phyloP scores from a whole-genome alignment of 768 basidiomycete genomes.

The Xerocomellus amylosporus region DNA sequence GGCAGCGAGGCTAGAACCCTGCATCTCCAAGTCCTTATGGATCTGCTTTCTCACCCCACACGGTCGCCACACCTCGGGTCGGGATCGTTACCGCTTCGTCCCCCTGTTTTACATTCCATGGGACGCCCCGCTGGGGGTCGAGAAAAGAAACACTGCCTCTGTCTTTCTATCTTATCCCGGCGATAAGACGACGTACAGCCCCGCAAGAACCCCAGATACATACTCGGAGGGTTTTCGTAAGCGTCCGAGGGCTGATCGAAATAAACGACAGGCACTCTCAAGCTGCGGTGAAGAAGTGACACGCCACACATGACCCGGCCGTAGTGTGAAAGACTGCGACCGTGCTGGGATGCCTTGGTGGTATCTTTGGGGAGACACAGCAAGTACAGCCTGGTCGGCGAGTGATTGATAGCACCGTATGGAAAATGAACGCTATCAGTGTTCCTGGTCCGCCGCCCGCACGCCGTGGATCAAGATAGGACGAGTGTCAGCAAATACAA shows the following conservation, averaged over 20 bases:
- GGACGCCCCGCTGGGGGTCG: not conserved
- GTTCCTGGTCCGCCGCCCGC: slow-evolving; percentile 4
- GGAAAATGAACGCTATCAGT: not conserved
- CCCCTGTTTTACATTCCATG: not conserved
- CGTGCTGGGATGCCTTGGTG: not conserved
- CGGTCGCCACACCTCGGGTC: too few relatives aligned
- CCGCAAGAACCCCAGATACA: not conserved
- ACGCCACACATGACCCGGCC: slow-evolving; percentile 17
- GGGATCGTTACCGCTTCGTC: too few relatives aligned
- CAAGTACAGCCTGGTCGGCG: slow-evolving; percentile 7
- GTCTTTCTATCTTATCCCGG: slow-evolving; percentile 3
- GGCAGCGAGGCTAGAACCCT: not conserved
- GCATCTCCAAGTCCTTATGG: not conserved
- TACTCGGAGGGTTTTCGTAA: not conserved
- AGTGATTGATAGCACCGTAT: slow-evolving; percentile 3
- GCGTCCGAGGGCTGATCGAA: not conserved
- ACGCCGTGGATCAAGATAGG: not conserved
- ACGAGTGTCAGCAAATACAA: not conserved
- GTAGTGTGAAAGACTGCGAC: not conserved
- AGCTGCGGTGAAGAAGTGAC: slow-evolving; percentile 5
- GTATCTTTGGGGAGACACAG: slow-evolving; percentile 7
- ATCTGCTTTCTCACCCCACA: slow-evolving; percentile 9
- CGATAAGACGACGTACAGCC: slow-evolving; percentile 1
- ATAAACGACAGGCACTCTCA: not conserved
- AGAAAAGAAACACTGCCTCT: not conserved